Percentiles rank a stretch among this genome's conserved stretches.
Conservation (phyloP, 75 land plant species). For the Cryptomeria japonica region DNA sequence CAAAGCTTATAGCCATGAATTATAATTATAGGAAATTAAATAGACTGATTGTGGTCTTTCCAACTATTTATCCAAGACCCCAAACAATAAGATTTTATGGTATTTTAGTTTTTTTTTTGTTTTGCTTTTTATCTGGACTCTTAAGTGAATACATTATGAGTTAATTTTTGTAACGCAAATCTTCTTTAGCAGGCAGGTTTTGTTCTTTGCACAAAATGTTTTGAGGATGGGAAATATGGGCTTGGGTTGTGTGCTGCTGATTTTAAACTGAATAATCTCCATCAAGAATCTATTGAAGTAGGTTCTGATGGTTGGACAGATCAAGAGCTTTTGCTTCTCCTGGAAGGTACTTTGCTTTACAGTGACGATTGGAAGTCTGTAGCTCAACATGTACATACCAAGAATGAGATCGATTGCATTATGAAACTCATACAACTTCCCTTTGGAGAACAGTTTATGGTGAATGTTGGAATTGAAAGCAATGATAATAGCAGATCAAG, state of each 20-base stretch:
- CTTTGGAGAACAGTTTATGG: constrained; percentile 73
- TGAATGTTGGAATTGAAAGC: constrained; percentile 21
- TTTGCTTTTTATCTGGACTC: neutral
- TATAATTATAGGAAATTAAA: neutral
- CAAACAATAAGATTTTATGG: neutral
- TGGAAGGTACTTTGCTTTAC: constrained; percentile 75
- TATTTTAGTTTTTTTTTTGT: neutral
- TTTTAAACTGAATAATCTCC: constrained; percentile 19
- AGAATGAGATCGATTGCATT: constrained; percentile 71
- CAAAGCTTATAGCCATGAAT: neutral
- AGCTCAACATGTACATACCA: constrained; percentile 66
- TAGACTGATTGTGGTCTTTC: neutral
- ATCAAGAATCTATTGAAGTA: neutral
- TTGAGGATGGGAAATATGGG: constrained; percentile 38
- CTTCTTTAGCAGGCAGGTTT: constrained; percentile 38
- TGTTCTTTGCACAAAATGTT: constrained; percentile 63
- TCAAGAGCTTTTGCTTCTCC: constrained; percentile 73
- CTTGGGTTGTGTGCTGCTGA: constrained; percentile 44
- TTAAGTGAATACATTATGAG: neutral
- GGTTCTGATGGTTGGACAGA: constrained; percentile 65
- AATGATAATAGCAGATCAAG: neutral
- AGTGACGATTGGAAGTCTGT: constrained; percentile 90
- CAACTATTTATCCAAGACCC: neutral
- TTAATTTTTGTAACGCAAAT: neutral
- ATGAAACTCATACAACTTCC: constrained; percentile 81